A percentile compares a stretch with the other conserved stretches of the same genome.
These are phyloP conservation scores for Grifola frondosa DNA, from an alignment of 1,284 basidiomycete species.

Conservation along the genomic window DNA sequence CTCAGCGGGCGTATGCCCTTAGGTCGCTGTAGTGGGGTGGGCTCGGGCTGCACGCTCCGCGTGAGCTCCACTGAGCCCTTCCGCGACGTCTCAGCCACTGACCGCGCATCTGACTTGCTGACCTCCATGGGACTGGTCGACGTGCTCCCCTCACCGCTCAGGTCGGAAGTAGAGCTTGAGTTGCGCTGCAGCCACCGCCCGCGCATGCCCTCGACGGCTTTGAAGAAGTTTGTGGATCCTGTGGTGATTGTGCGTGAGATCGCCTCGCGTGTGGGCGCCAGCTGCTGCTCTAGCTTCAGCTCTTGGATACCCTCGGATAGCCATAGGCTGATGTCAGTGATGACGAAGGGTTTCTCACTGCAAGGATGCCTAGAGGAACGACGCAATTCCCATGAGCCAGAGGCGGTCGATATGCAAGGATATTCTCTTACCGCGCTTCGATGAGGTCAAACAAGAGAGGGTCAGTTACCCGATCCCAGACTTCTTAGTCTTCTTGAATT, in stretches of 20 bases:
- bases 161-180: conserved; percentile 27
- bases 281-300: conserved; percentile 81
- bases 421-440: conserved; percentile 68
- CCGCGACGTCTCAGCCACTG: conserved; percentile 1
- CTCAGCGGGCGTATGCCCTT: conserved; percentile 27
- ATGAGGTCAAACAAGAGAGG: conserved; percentile 89
- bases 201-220: conserved; percentile 82
- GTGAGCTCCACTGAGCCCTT: background rate
- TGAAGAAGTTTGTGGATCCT: conserved; percentile 78
- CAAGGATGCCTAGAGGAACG: conserved; percentile 69
- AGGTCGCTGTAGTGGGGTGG: conserved; percentile 3
- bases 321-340: conserved; percentile 84
- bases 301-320: conserved; percentile 88
- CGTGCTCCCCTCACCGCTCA: conserved; percentile 15
- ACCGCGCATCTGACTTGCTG: conserved; percentile 42
- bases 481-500: conserved; percentile 82
- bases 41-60: background rate
- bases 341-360: conserved; percentile 78
- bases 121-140: conserved; percentile 48
- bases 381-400: background rate
- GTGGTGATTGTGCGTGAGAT: conserved; percentile 72
- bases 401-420: background rate
- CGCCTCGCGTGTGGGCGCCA: conserved; percentile 84
- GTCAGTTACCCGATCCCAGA: conserved; percentile 87
- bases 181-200: conserved; percentile 61